These are phyloP conservation scores for Diversispora epigaea DNA, from an alignment of 192 early-diverging fungal genomes.

Conservation along the genomic window DNA sequence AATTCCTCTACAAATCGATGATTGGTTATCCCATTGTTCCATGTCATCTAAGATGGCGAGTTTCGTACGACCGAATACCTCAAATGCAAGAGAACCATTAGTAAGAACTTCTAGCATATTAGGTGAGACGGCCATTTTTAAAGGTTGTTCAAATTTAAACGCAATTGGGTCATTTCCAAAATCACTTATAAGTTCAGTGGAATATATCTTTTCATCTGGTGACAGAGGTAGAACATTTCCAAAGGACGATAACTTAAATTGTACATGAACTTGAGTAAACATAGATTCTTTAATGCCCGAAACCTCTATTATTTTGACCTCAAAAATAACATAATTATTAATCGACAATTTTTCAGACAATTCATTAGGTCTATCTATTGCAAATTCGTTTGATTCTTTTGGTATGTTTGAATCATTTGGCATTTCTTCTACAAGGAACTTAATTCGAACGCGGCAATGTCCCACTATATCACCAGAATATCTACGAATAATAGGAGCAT, in stretches of 20 bases:
- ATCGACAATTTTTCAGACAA: conserved; percentile 37
- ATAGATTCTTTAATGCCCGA: conserved; percentile 58
- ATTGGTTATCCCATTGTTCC: conserved; percentile 55
- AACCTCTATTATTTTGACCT: conserved; percentile 59
- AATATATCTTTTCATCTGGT: conserved; percentile 51
- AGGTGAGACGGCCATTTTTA: conserved; percentile 45
- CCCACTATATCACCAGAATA: conserved; percentile 47
- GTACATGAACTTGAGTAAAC: conserved; percentile 69
- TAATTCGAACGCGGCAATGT: conserved; percentile 42
- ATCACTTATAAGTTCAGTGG: conserved; percentile 56
- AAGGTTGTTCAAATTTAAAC: conserved; percentile 53
- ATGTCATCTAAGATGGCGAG: conserved; percentile 40
- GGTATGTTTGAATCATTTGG: conserved; percentile 14
- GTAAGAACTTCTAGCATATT: conserved; percentile 45
- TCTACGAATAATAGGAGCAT: conserved; percentile 47
- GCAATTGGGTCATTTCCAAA: conserved; percentile 53
- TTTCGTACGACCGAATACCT: conserved; percentile 52
- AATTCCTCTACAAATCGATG: conserved; percentile 41
- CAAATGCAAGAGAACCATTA: conserved; percentile 44
- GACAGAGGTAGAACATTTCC: conserved; percentile 46
- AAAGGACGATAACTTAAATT: conserved; percentile 69
- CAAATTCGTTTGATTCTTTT: neutral
- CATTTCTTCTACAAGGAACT: conserved; percentile 37
- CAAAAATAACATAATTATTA: conserved; percentile 59
- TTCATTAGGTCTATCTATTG: conserved; percentile 15